Percentiles rank a stretch among this genome's conserved stretches.
Evolutionary conservation across 805 yeast species (phyloP).

Genomic region (Candida dendrica): DNA sequence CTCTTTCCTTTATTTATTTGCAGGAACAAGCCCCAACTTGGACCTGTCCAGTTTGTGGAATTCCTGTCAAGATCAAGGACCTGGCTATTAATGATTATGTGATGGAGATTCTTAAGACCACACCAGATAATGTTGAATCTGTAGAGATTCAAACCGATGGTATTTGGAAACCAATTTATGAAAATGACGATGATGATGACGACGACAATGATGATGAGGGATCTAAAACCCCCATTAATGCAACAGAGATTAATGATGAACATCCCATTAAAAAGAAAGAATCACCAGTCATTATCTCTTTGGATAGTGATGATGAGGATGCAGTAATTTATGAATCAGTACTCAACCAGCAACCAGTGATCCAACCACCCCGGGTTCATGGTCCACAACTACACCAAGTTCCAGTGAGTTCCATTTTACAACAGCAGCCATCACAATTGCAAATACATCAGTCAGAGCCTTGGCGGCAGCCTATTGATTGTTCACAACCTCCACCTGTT

Average conservation of each 20-base stretch:
- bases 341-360: not conserved
- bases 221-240: slow-evolving; percentile 1
- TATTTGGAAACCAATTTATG: slow-evolving; percentile 45
- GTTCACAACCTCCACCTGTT: too few relatives aligned
- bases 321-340: slow-evolving; percentile 14
- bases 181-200: slow-evolving; percentile 16
- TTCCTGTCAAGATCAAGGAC: slow-evolving; percentile 42
- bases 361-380: not conserved
- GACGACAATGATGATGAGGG: slow-evolving; percentile 3
- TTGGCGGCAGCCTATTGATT: too few relatives aligned
- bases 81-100: slow-evolving; percentile 73
- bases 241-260: not conserved
- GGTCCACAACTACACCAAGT: not conserved
- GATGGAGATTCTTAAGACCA: slow-evolving; percentile 46
- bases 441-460: too few relatives aligned
- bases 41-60: slow-evolving; percentile 81
- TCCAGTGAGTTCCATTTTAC: not conserved
- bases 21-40: slow-evolving; percentile 80
- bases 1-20: slow-evolving; percentile 58
- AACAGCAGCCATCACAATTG: not conserved
- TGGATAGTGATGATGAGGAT: slow-evolving; percentile 45
- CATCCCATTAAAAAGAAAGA: slow-evolving; percentile 5
- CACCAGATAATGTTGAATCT: slow-evolving; percentile 50
- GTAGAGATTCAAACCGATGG: slow-evolving; percentile 71
- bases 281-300: slow-evolving; percentile 35